Evolutionary conservation across 1,284 basidiomycete genomes (phyloP).

Genomic region (Tremellales sp.): DNA sequence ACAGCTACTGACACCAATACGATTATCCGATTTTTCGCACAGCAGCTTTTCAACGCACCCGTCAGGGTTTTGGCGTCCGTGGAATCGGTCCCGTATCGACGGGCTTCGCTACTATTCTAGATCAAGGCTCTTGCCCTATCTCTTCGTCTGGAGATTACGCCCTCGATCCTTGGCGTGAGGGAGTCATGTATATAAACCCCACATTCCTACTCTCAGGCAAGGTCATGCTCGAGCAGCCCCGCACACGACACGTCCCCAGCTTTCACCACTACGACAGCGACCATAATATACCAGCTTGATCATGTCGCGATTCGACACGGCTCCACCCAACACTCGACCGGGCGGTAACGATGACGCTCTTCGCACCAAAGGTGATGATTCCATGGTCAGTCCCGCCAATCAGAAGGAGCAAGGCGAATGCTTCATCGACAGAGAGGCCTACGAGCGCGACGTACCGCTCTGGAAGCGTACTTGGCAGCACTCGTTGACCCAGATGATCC

Average conservation of each 20-base stretch:
- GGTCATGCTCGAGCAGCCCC: not conserved
- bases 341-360: constrained; percentile 14
- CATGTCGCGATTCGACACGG: constrained; percentile 16
- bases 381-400: not conserved
- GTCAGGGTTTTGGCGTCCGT: too few relatives aligned
- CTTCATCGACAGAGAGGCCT: constrained; percentile 11
- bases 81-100: too few relatives aligned
- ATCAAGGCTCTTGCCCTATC: too few relatives aligned
- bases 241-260: not conserved
- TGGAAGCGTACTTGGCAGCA: constrained; percentile 18
- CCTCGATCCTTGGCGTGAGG: too few relatives aligned
- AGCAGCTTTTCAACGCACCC: too few relatives aligned
- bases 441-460: constrained; percentile 7
- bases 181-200: not conserved
- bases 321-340: constrained; percentile 17
- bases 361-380: not conserved
- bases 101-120: too few relatives aligned
- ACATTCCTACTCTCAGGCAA: too few relatives aligned
- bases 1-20: too few relatives aligned
- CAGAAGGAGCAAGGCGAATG: not conserved
- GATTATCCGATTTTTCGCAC: too few relatives aligned
- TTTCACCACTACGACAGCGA: not conserved
- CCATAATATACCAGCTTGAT: not conserved
- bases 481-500: constrained; percentile 22
- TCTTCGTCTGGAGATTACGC: too few relatives aligned